Conservation (phyloP, 129 eudicot species). For the Centaurea solstitialis region DNA sequence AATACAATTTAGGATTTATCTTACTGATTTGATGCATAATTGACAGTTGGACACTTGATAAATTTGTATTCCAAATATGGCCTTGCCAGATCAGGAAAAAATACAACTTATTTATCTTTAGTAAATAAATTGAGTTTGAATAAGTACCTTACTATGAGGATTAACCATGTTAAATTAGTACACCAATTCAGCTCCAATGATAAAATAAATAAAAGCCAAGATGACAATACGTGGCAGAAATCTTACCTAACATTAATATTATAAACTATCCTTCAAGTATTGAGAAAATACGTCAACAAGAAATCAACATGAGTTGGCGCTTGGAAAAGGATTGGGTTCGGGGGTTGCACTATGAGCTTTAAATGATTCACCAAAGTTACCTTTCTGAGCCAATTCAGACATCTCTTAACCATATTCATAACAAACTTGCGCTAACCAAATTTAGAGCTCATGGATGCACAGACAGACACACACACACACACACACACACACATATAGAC, state of each 20-base stretch:
- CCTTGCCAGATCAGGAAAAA: not conserved
- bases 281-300: not conserved
- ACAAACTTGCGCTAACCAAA: not conserved
- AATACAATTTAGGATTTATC: not conserved
- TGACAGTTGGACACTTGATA: not conserved
- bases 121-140: not conserved
- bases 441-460: too few species aligned
- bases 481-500: too few species aligned
- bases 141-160: not conserved
- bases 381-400: not conserved
- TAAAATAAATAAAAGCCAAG: not conserved
- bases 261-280: not conserved
- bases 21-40: not conserved
- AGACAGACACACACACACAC: too few species aligned
- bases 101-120: too few species aligned
- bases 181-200: not conserved
- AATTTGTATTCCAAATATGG: not conserved
- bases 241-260: not conserved
- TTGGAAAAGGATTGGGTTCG: not conserved
- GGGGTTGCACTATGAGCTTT: not conserved
- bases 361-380: not conserved
- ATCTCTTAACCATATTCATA: too few species aligned
- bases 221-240: not conserved
- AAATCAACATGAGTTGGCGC: not conserved
- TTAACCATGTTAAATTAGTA: not conserved